These are phyloP conservation scores for Wolfiporia cocos DNA, from an alignment of 1,284 basidiomycete species.

Conservation along the genomic window DNA sequence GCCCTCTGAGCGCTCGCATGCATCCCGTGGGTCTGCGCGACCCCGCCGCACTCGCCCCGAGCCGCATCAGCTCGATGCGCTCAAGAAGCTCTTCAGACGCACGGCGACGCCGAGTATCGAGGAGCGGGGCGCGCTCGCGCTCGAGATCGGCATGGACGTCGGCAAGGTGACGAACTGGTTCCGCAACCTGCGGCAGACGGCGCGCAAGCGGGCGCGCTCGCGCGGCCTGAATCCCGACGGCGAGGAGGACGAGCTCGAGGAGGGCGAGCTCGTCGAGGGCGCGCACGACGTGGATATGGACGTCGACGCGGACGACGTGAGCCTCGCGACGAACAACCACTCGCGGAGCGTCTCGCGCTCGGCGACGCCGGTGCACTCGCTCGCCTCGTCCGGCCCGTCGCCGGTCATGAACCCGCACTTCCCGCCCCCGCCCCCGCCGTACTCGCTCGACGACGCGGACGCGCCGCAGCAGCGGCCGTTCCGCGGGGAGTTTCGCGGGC, in stretches of 20 bases:
- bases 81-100: conserved; percentile 60
- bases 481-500: conserved; percentile 7
- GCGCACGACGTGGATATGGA: conserved; percentile 25
- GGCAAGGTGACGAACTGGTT: conserved; percentile 86
- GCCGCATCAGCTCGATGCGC: conserved; percentile 65
- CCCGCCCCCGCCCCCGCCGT: conserved; percentile 3
- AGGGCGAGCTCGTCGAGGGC: conserved; percentile 23
- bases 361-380: conserved; percentile 16
- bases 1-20: conserved; percentile 17
- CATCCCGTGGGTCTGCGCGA: conserved; percentile 18
- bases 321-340: conserved; percentile 16
- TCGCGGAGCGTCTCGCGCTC: conserved; percentile 21
- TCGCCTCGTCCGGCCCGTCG: conserved; percentile 30
- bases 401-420: conserved; percentile 1
- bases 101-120: conserved; percentile 76
- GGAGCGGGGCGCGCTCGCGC: conserved; percentile 63
- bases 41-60: conserved; percentile 66
- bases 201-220: conserved; percentile 45
- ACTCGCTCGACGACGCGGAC: conserved; percentile 30
- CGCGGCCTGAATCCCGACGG: conserved; percentile 15
- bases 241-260: conserved; percentile 35
- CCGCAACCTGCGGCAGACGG: conserved; percentile 70
- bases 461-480: conserved; percentile 12
- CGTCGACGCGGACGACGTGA: conserved; percentile 22
- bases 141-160: conserved; percentile 73